Base-by-base conservation (phyloP, 305 asterid species). In the Fraxinus greggii region DNA sequence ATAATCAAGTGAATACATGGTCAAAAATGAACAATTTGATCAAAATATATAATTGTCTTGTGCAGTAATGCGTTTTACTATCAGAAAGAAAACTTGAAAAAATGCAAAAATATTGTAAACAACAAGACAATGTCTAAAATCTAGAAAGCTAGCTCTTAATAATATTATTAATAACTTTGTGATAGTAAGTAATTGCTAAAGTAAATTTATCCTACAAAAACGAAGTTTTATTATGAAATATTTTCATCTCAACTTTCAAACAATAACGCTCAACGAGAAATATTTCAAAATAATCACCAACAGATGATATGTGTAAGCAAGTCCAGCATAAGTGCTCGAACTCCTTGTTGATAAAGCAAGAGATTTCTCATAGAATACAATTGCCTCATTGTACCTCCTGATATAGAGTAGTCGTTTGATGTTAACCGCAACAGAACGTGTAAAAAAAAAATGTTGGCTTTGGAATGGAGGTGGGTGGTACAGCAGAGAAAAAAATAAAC, bases 381-480 rank as follows among this genome's bases (percentile, higher is more conserved):
- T 90, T 76, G 99, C 98, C 84, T 96, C 98, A 48, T 86, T 87
- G 91, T 91, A 94, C 89, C 91, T 89, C 98, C 99, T 96, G 93
- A 84, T 59, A 70, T 38, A 75, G 76, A 77, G 75, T 75, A 87
- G 72, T 35, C 82, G 19, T 75, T n/a, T 23, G 2, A 42, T 72
- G 19, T 83, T 38, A 85, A 32, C 29, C 65, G 29, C 74, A 69
- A 73, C 59, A 33, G n/a, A 23, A 79, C 28, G 51, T 8, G 65
- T 26, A 48, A 38, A 12, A 35, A 61, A 54, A 40, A 28, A 12
- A n/a, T n/a, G n/a, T n/a, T 8, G 26, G 56, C 40, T 32, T 28
- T 36, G n/a, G 33, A 61, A 51, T 51, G 61, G 8, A 1, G 61
- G 61, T 51, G 61, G 61, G 42, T 73, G 72, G 40, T 6, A 78